phyloP scores from a whole-genome alignment of 176 grass and related monocot genomes.

The Cenchrus fungigraminus region DNA sequence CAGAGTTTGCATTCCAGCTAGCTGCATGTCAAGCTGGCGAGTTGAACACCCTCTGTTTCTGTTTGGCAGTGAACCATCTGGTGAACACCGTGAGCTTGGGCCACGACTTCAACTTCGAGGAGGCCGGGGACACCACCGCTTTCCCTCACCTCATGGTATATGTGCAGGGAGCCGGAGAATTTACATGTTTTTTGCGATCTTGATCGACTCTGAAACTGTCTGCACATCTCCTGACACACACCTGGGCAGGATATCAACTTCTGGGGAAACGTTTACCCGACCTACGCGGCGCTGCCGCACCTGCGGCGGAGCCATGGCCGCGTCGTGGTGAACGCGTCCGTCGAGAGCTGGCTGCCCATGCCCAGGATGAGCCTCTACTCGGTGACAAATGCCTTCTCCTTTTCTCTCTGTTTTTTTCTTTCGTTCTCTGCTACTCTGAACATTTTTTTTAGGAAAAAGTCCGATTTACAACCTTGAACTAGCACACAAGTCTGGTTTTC shows the following conservation, averaged over 20 bases:
- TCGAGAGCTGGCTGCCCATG: slow-evolving; percentile 89
- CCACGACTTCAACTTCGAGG: slow-evolving; percentile 88
- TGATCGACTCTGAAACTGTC: not conserved
- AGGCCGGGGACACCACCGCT: slow-evolving; percentile 66
- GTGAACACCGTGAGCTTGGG: slow-evolving; percentile 87
- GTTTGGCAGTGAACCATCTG: slow-evolving; percentile 78
- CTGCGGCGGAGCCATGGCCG: slow-evolving; percentile 66
- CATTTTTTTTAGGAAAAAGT: too few relatives aligned
- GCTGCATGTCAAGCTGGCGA: too few relatives aligned
- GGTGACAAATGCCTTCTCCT: slow-evolving; percentile 20
- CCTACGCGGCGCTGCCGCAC: slow-evolving; percentile 71
- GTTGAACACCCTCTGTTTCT: not conserved
- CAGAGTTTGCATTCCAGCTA: too few relatives aligned
- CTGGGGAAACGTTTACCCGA: slow-evolving; percentile 95
- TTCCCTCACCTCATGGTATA: slow-evolving; percentile 87
- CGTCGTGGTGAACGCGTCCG: slow-evolving; percentile 83
- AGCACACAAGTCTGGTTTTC: too few relatives aligned
- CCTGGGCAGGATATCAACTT: slow-evolving; percentile 76
- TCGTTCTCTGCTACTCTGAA: not conserved
- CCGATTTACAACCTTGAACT: too few relatives aligned
- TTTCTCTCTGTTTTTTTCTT: too few relatives aligned
- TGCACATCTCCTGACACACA: too few relatives aligned
- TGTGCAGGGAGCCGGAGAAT: too few relatives aligned
- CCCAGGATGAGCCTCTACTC: slow-evolving; percentile 90
- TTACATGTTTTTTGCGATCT: not conserved